phyloP scores from a whole-genome alignment of 2,329 filamentous ascomycete genomes.

The Fusarium illudens region DNA sequence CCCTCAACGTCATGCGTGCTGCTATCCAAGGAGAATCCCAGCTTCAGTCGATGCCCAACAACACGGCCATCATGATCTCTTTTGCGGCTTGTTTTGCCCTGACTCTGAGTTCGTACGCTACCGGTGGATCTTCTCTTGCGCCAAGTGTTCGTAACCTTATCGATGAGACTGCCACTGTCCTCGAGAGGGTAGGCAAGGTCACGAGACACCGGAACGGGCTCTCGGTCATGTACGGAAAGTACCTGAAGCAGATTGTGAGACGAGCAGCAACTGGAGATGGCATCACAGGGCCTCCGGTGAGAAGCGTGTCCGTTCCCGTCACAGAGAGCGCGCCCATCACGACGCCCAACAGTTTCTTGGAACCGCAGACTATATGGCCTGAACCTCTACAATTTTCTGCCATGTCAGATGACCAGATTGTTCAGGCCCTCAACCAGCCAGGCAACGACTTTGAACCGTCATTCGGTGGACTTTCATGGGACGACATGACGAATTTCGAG shows the following conservation, averaged over 20 bases:
- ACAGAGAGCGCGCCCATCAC: conserved; percentile 31
- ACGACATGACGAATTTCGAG: conserved; percentile 66
- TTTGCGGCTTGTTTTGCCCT: conserved; percentile 76
- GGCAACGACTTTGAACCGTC: conserved; percentile 66
- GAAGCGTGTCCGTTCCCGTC: conserved; percentile 23
- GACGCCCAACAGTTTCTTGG: conserved; percentile 39
- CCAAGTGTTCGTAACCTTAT: conserved; percentile 71
- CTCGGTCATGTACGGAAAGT: conserved; percentile 61
- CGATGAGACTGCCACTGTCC: conserved; percentile 72
- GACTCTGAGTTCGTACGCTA: conserved; percentile 67
- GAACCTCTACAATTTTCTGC: conserved; percentile 69
- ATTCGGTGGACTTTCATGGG: conserved; percentile 65
- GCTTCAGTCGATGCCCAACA: conserved; percentile 80
- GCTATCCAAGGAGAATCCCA: conserved; percentile 76
- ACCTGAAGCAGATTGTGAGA: conserved; percentile 55
- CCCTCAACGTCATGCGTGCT: conserved; percentile 77
- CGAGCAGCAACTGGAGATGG: conserved; percentile 45
- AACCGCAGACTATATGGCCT: conserved; percentile 50
- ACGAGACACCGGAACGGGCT: conserved; percentile 73
- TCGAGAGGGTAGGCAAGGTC: conserved; percentile 73
- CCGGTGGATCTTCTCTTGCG: conserved; percentile 65
- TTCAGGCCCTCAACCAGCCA: conserved; percentile 70
- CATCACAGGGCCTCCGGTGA: conserved; percentile 19
- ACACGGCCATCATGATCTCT: conserved; percentile 81
- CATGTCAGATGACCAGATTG: conserved; percentile 75